A percentile compares a stretch with the other conserved stretches of the same genome.
These are phyloP conservation scores for Sporothrix brasiliensis DNA, from an alignment of 2,329 filamentous ascomycete species.

Conservation along the genomic window DNA sequence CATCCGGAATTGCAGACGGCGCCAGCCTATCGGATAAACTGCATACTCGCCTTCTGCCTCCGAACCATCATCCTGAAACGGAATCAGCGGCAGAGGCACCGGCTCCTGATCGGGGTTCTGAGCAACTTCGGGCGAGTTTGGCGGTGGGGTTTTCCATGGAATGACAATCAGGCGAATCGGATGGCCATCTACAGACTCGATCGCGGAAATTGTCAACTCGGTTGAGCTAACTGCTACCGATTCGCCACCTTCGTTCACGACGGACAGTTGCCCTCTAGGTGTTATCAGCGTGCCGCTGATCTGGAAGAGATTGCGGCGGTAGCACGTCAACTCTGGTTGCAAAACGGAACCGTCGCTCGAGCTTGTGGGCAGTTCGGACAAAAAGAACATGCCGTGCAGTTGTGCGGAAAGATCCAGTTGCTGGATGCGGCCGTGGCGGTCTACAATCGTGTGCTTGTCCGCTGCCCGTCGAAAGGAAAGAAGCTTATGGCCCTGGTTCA, in stretches of 20 bases:
- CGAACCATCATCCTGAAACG: slow-evolving; percentile 63
- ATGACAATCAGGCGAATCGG: slow-evolving; percentile 93
- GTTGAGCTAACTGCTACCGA: slow-evolving; percentile 79
- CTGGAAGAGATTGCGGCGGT: slow-evolving; percentile 92
- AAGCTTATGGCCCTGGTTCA: slow-evolving; percentile 64
- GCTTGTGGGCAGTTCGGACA: slow-evolving; percentile 75
- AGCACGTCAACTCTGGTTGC: slow-evolving; percentile 88
- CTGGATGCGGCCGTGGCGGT: slow-evolving; percentile 62
- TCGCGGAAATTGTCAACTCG: slow-evolving; percentile 87
- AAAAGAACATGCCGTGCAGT: slow-evolving; percentile 86
- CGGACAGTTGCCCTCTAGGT: slow-evolving; percentile 74
- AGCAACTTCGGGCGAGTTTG: slow-evolving; percentile 68
- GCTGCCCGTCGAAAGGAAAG: slow-evolving; percentile 60
- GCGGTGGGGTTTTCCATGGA: slow-evolving; percentile 93
- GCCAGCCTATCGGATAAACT: slow-evolving; percentile 92
- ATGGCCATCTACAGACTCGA: slow-evolving; percentile 92
- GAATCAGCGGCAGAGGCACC: slow-evolving; percentile 73
- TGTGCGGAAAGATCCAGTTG: slow-evolving; percentile 69
- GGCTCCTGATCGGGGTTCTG: slow-evolving; percentile 80
- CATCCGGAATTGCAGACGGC: slow-evolving; percentile 87
- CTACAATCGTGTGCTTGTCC: slow-evolving; percentile 63
- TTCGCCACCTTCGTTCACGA: slow-evolving; percentile 82
- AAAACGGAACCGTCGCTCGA: slow-evolving; percentile 59
- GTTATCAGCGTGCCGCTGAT: slow-evolving; percentile 87
- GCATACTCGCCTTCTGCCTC: slow-evolving; percentile 75